These are phyloP conservation scores for Candida broadrunensis DNA, from an alignment of 805 yeast genomes.

Conservation along the genomic window DNA sequence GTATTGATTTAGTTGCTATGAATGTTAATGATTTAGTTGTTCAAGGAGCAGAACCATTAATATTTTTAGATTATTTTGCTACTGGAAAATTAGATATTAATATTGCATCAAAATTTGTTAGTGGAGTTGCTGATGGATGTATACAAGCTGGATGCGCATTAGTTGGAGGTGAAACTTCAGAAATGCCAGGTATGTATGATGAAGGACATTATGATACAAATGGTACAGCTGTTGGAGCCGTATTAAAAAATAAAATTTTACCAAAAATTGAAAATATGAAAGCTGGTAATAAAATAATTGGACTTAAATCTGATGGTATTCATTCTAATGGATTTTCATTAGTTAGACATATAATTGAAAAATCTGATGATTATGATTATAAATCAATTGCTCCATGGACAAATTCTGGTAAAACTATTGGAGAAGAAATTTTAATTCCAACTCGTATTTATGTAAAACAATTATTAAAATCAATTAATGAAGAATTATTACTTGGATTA, in stretches of 20 bases:
- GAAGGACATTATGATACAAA: conserved; percentile 96
- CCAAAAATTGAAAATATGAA: conserved; percentile 70
- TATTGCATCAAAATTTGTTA: conserved; percentile 83
- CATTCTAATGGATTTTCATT: conserved; percentile 97
- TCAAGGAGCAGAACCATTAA: conserved; percentile 97
- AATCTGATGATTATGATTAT: conserved; percentile 68
- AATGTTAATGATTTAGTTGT: conserved; percentile 96
- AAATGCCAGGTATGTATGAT: conserved; percentile 98
- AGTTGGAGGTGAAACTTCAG: conserved; percentile 98
- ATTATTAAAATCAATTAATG: conserved; percentile 67
- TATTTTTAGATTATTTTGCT: conserved; percentile 95
- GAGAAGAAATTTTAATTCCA: conserved; percentile 83
- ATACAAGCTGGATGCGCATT: conserved; percentile 93
- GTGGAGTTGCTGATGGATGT: conserved; percentile 97
- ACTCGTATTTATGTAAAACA: conserved; percentile 95
- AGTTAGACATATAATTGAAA: conserved; percentile 87
- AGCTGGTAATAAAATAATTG: conserved; percentile 79
- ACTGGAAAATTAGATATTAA: conserved; percentile 85
- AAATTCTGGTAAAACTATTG: conserved; percentile 63
- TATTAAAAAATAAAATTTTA: conserved; percentile 65
- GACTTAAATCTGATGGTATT: conserved; percentile 86
- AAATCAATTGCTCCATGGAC: conserved; percentile 82
- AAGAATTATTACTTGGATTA: conserved; percentile 73
- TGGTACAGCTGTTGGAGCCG: conserved; percentile 99
- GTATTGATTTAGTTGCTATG: conserved; percentile 98